Evolutionary conservation across 495 filamentous ascomycete species (phyloP).

Genomic region (Oleoguttula mirabilis): DNA sequence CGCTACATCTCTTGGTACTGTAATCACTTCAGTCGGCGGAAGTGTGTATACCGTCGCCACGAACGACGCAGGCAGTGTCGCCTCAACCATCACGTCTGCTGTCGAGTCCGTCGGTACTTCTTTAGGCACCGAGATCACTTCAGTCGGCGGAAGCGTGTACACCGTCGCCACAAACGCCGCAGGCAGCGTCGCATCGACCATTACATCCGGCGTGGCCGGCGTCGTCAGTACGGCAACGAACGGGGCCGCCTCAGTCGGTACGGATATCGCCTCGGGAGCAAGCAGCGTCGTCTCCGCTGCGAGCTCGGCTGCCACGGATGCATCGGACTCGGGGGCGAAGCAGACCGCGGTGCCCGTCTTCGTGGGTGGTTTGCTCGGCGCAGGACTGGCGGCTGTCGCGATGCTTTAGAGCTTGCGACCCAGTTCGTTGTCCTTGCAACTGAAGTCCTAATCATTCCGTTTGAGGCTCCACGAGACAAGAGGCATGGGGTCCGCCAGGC

Average conservation of each 20-base stretch:
- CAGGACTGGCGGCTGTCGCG: constrained; percentile 7
- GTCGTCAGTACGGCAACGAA: background rate
- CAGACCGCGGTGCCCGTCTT: constrained; percentile 3
- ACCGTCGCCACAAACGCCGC: constrained; percentile 1
- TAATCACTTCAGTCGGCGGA: constrained; percentile 6
- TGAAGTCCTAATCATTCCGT: too few relatives aligned
- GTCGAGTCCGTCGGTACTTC: too few relatives aligned
- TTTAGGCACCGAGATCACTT: background rate
- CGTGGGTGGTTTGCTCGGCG: constrained; percentile 4
- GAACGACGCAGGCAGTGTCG: background rate
- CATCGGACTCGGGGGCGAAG: too few relatives aligned
- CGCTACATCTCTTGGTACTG: too few relatives aligned
- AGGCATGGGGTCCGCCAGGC: too few relatives aligned
- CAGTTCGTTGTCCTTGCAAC: too few relatives aligned
- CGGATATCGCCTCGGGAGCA: background rate
- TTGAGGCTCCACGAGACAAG: too few relatives aligned
- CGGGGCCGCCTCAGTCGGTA: background rate
- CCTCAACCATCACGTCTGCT: constrained; percentile 2
- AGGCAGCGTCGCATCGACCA: background rate
- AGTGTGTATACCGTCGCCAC: constrained; percentile 1
- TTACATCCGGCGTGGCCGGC: background rate
- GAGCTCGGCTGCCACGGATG: too few relatives aligned
- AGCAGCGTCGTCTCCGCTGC: too few relatives aligned
- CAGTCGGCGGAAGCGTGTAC: background rate
- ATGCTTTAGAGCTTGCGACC: too few relatives aligned